phyloP scores from a whole-genome alignment of 2,329 filamentous ascomycete species.

The Rhinocladiella similis region DNA sequence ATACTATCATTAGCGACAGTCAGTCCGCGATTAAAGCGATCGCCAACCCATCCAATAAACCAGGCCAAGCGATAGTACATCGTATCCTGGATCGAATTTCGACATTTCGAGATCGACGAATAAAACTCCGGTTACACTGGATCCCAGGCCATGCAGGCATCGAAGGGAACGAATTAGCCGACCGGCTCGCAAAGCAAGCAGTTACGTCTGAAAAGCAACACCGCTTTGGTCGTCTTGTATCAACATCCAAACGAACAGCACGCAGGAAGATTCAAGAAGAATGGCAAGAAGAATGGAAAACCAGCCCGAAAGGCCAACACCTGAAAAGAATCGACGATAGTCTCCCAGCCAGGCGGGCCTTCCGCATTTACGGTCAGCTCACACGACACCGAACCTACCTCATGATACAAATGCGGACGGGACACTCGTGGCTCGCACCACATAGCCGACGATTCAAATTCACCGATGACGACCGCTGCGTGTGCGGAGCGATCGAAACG shows the following conservation, averaged over 20 bases:
- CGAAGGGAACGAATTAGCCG: constrained; percentile 14
- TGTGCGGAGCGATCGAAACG: constrained; percentile 28
- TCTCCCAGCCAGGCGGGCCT: constrained; percentile 10
- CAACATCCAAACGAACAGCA: constrained; percentile 1
- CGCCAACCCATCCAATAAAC: constrained; percentile 9
- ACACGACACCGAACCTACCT: constrained; percentile 26
- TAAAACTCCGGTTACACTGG: constrained; percentile 10
- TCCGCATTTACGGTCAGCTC: constrained; percentile 21
- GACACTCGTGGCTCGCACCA: constrained; percentile 28
- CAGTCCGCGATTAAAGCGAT: constrained; percentile 14
- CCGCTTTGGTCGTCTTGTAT: constrained; percentile 5
- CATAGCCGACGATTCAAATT: constrained; percentile 14
- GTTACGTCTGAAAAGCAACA: constrained; percentile 7
- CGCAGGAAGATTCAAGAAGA: constrained; percentile 7
- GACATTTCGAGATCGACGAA: constrained; percentile 1
- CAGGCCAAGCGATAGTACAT: constrained; percentile 10
- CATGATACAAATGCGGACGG: constrained; percentile 26
- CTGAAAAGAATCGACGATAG: constrained; percentile 6
- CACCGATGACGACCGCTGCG: constrained; percentile 18
- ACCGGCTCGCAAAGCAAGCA: constrained; percentile 16
- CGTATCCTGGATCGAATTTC: constrained; percentile 3
- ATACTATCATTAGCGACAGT: constrained; percentile 10
- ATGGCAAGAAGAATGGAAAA: constrained; percentile 12
- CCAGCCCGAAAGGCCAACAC: constrained; percentile 2
- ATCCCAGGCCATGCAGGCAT: constrained; percentile 9